Evolutionary conservation across 1,284 basidiomycete species (phyloP).

Genomic region (Trametes hirsuta): DNA sequence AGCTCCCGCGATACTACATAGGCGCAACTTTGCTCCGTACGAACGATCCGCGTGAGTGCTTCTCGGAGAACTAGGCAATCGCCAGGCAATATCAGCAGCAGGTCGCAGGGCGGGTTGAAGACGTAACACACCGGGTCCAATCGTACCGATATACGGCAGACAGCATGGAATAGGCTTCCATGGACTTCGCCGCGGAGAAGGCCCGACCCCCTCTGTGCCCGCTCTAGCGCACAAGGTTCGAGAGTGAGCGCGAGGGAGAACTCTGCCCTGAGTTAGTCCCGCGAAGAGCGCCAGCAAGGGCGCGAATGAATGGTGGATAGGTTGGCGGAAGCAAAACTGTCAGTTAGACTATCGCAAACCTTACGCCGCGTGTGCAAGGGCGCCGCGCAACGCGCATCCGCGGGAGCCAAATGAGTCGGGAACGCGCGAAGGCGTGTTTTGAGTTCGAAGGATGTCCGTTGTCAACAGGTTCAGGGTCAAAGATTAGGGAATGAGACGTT

Average conservation of each 20-base stretch:
- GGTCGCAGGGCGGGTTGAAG: not conserved
- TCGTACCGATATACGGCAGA: slow-evolving; percentile 2
- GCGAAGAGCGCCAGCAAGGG: slow-evolving; percentile 12
- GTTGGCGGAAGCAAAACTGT: slow-evolving; percentile 3
- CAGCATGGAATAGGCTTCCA: slow-evolving; percentile 12
- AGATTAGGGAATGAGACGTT: too few relatives aligned
- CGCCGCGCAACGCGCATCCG: not conserved
- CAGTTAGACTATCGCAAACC: slow-evolving; percentile 21
- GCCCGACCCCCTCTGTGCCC: slow-evolving; percentile 9
- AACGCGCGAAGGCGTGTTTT: not conserved
- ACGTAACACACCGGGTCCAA: slow-evolving; percentile 12
- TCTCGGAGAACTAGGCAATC: not conserved
- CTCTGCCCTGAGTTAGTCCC: slow-evolving; percentile 6
- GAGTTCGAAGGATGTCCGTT: not conserved
- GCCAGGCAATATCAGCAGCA: slow-evolving; percentile 9
- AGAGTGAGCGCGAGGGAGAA: not conserved
- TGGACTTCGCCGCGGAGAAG: slow-evolving; percentile 17
- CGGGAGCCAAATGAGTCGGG: not conserved
- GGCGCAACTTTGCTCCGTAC: slow-evolving; percentile 4
- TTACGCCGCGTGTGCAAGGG: slow-evolving; percentile 12
- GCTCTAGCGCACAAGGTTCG: slow-evolving; percentile 2
- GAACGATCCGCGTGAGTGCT: slow-evolving; percentile 11
- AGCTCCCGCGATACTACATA: slow-evolving; percentile 15
- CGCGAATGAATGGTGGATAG: slow-evolving; percentile 6
- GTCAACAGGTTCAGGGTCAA: too few relatives aligned